Base-by-base conservation (phyloP, 306 rosid species). In the Pyrus betulifolia region DNA sequence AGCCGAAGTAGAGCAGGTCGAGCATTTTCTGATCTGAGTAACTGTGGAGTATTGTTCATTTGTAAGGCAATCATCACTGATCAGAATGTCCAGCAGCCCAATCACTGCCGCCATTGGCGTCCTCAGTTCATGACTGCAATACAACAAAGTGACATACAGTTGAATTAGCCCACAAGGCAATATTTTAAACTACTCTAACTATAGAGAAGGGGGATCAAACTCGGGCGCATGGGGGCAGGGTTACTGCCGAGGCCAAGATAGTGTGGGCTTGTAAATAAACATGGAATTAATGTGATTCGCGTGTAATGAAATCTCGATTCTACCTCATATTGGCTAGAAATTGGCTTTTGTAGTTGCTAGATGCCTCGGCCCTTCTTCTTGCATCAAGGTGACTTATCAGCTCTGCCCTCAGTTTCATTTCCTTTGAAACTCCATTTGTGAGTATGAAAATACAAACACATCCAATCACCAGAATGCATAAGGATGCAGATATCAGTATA, bases 21-120 rank as follows among this genome's bases (percentile, higher is more conserved):
- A 96, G 80, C 98, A 92, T 89, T 92, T 92, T 78, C 99, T 86
- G 64, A 96, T 96, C 88, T 96, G 98, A 64, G 97, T 89, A 58
- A 96, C 93, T 8, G 99, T 96, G 12, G 93, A 76, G 51, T 87
- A 92, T 79, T 96, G 99, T 81, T 96, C 99, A 70, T 89, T 96
- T 79, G 97, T 87, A 75, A 92, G 97, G 81, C 98, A 96, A 69
- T 96, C 99, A 81, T 96, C 99, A 17, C 89, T 88, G 84, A 96
- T 92, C 31, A 96, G 98, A 82, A 96, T 96, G 91, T 96, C 99
- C 59, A 96, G 91, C 84, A 96, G 81, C 61, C 99, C 99, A 46
- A 96, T 96, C 69, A 96, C 99, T 27, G 99, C 99, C 49, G 99
- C 99, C 99, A 92, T 96, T 3, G 99, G 99, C 11, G 99, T 96